Evolutionary conservation across 2,329 filamentous ascomycete genomes (phyloP).

Genomic region (Lachnellula occidentalis): DNA sequence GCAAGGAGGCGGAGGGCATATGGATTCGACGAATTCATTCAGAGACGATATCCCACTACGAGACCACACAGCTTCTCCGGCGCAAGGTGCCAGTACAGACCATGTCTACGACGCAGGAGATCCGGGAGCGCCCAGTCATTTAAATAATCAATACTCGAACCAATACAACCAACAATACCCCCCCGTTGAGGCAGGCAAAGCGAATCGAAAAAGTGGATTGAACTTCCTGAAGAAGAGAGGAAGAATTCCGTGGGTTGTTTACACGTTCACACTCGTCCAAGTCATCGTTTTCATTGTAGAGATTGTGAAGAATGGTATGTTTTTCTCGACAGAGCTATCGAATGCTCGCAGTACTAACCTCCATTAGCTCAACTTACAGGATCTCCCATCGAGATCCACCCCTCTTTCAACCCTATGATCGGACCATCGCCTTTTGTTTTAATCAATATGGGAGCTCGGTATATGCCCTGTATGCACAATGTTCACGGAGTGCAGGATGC

Average conservation of each 20-base stretch:
- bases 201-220: conserved; percentile 45
- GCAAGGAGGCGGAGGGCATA: conserved; percentile 34
- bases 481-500: conserved; percentile 57
- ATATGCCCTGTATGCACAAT: conserved; percentile 91
- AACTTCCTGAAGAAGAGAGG: conserved; percentile 38
- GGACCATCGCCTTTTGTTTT: conserved; percentile 84
- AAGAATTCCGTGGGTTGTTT: conserved; percentile 72
- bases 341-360: conserved; percentile 10
- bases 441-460: conserved; percentile 96
- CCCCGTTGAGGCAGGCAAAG: conserved; percentile 30
- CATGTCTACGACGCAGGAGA: conserved; percentile 57
- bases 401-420: conserved; percentile 94
- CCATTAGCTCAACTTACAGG: conserved; percentile 65
- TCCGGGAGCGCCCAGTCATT: conserved; percentile 18
- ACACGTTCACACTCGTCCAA: conserved; percentile 70
- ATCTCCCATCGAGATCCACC: conserved; percentile 51
- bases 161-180: background rate
- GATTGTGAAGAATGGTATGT: conserved; percentile 74
- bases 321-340: conserved; percentile 8
- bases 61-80: conserved; percentile 38
- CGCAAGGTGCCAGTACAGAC: conserved; percentile 38
- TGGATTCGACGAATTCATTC: conserved; percentile 31
- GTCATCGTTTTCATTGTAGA: conserved; percentile 84
- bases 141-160: conserved; percentile 1
- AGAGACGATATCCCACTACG: conserved; percentile 54